phyloP scores from a whole-genome alignment of 1,139 yeast species.

The Scheffersomyces titani region DNA sequence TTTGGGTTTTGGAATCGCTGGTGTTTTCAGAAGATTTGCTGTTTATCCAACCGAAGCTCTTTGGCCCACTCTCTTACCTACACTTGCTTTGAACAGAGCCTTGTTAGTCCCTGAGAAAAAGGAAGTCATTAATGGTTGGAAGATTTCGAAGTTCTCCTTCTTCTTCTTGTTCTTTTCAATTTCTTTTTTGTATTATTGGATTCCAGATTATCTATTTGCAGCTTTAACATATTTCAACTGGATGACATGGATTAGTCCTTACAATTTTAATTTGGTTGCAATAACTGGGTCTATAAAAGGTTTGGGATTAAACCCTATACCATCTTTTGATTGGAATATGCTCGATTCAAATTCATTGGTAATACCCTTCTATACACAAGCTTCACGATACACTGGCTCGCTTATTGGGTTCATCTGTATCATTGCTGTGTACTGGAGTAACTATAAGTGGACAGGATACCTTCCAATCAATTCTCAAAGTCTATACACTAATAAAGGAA shows the following conservation, averaged over 20 bases:
- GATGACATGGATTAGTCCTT: constrained; percentile 23
- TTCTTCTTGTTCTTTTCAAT: constrained; percentile 12
- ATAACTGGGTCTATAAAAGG: constrained; percentile 18
- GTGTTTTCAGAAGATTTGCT: constrained; percentile 19
- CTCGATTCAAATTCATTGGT: constrained; percentile 10
- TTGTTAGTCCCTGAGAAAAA: constrained; percentile 16
- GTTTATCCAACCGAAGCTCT: constrained; percentile 15
- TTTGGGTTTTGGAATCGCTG: constrained; percentile 25
- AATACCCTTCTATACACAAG: constrained; percentile 14
- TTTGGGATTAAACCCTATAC: constrained; percentile 19
- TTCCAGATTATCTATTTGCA: constrained; percentile 17
- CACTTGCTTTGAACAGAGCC: constrained; percentile 21
- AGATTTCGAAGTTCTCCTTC: constrained; percentile 16
- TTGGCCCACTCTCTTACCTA: constrained; percentile 20
- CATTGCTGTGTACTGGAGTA: constrained; percentile 15
- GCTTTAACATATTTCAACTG: constrained; percentile 19
- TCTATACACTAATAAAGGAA: constrained; percentile 16
- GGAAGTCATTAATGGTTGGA: constrained; percentile 20
- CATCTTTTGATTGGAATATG: constrained; percentile 20
- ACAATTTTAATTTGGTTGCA: constrained; percentile 16
- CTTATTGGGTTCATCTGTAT: constrained; percentile 13
- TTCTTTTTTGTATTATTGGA: constrained; percentile 20
- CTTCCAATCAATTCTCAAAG: constrained; percentile 16
- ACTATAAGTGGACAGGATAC: constrained; percentile 16
- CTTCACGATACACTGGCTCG: constrained; percentile 13